Conservation (phyloP, 1,284 basidiomycete genomes). For the Ganoderma multipileum region DNA sequence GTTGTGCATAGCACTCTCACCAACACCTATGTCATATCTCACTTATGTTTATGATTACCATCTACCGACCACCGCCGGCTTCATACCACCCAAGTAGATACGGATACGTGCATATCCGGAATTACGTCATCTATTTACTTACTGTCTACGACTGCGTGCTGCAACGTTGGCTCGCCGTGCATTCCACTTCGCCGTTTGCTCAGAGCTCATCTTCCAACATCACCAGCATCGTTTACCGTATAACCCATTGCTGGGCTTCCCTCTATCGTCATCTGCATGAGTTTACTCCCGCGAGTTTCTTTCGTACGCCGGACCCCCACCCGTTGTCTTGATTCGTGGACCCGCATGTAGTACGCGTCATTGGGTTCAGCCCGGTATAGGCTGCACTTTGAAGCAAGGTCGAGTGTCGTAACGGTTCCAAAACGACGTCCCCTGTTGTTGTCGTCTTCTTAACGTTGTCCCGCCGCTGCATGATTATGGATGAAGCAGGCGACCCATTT, state of each 20-base stretch:
- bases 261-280: neutral
- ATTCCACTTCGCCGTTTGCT: neutral
- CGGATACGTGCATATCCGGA: neutral
- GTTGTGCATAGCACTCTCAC: neutral
- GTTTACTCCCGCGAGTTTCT: no score
- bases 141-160: neutral
- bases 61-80: neutral
- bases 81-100: neutral
- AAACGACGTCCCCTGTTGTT: no score
- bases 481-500: no score
- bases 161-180: neutral
- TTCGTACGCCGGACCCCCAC: no score
- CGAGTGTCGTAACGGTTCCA: no score
- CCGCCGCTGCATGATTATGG: no score
- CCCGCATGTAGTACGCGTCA: no score
- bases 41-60: slow-evolving; percentile 2
- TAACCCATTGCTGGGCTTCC: neutral
- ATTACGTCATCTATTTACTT: slow-evolving; percentile 4
- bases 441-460: no score
- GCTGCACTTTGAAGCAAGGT: no score
- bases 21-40: neutral
- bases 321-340: no score
- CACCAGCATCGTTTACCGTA: neutral
- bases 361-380: no score
- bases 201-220: neutral